phyloP scores from a whole-genome alignment of 306 rosid genomes.

The Quercus robur region DNA sequence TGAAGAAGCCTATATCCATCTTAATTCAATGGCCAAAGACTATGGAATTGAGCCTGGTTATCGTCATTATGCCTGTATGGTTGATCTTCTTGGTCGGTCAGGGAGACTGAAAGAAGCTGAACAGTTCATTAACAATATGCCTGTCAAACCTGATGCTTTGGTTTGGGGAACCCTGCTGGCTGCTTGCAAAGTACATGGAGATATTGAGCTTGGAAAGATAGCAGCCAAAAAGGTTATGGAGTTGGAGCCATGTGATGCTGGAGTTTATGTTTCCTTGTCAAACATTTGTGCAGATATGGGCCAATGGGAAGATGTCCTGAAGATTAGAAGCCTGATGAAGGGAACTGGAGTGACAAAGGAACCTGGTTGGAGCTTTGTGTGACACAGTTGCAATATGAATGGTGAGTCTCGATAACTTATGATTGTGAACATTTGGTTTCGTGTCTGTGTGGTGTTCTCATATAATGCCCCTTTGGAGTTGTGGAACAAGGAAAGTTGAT shows the following conservation, averaged over 20 bases:
- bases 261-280: constrained; percentile 59
- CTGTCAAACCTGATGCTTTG: constrained; percentile 51
- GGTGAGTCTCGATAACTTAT: not conserved
- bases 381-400: constrained; percentile 12
- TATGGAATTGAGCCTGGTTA: constrained; percentile 48
- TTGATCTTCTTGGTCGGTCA: constrained; percentile 73
- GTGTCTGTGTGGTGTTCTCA: not conserved
- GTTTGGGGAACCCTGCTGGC: constrained; percentile 79
- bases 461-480: not conserved
- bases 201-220: constrained; percentile 65
- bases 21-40: constrained; percentile 58
- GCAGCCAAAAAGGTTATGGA: constrained; percentile 61
- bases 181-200: constrained; percentile 69
- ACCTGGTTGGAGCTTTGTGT: constrained; percentile 67
- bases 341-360: constrained; percentile 55
- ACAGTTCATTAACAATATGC: constrained; percentile 52
- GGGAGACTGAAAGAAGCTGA: constrained; percentile 72
- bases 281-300: constrained; percentile 77
- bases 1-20: constrained; percentile 67
- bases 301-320: constrained; percentile 64
- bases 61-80: constrained; percentile 72
- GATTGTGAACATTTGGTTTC: not conserved
- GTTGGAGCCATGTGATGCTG: constrained; percentile 54
- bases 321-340: constrained; percentile 54
- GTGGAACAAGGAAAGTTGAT: not conserved